phyloP scores from a whole-genome alignment of 1,284 basidiomycete genomes.

The Heliocybe sulcata region DNA sequence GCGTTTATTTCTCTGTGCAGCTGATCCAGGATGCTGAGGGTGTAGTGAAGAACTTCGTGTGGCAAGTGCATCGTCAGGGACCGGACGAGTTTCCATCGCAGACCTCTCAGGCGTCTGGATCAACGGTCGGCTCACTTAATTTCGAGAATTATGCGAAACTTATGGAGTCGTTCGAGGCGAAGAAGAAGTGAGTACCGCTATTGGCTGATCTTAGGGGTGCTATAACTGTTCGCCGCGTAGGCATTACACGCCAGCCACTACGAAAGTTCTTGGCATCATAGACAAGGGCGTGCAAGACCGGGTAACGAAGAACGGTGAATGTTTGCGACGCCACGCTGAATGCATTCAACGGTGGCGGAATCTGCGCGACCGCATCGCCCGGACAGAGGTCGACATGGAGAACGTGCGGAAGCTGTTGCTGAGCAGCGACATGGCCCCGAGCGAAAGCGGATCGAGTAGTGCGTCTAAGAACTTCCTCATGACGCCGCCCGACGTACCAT shows the following conservation, averaged over 20 bases:
- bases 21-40: not conserved
- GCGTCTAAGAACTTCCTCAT: conserved; percentile 48
- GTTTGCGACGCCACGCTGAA: conserved; percentile 80
- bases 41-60: conserved; percentile 65
- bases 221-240: too few relatives aligned
- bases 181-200: conserved; percentile 61
- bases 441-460: conserved; percentile 61
- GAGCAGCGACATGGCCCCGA: conserved; percentile 44
- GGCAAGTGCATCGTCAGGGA: conserved; percentile 60
- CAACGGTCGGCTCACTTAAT: conserved; percentile 43
- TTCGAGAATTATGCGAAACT: conserved; percentile 59
- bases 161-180: conserved; percentile 71
- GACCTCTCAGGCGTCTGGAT: conserved; percentile 36
- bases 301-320: conserved; percentile 92
- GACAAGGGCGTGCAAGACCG: conserved; percentile 88
- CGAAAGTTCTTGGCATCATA: conserved; percentile 88
- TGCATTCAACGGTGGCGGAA: conserved; percentile 79
- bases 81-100: conserved; percentile 38
- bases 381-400: conserved; percentile 82
- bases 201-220: not conserved
- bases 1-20: conserved; percentile 15
- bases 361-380: conserved; percentile 65
- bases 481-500: conserved; percentile 39
- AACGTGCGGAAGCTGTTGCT: conserved; percentile 54
- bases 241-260: conserved; percentile 89